phyloP scores from a whole-genome alignment of 139 green algal species.

The Micromonas pusilla region DNA sequence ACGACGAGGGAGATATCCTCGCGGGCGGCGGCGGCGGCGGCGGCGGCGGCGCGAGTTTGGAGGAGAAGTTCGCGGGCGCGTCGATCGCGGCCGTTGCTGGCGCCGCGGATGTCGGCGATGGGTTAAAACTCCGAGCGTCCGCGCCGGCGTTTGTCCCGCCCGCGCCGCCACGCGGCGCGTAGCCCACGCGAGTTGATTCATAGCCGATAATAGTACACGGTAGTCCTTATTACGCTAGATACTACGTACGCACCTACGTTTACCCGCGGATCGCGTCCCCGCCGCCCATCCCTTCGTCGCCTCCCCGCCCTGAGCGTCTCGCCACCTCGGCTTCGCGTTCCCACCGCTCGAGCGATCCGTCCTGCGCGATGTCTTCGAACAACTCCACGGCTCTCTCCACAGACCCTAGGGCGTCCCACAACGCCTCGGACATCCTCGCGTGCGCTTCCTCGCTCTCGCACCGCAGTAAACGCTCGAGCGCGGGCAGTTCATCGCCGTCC shows the following conservation, averaged over 20 bases:
- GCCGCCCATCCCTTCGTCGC: background rate
- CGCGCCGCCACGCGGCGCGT: too few species aligned
- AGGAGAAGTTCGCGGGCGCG: background rate
- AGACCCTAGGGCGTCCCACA: constrained; percentile 52
- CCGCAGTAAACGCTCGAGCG: constrained; percentile 66
- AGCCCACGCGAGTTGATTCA: too few species aligned
- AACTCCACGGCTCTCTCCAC: background rate
- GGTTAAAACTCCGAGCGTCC: too few species aligned
- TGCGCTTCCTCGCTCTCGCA: constrained; percentile 56
- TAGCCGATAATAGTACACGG: too few species aligned
- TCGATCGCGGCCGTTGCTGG: too few species aligned
- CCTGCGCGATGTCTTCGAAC: background rate
- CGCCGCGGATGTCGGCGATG: too few species aligned
- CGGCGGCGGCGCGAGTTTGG: background rate
- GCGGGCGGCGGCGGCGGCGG: background rate
- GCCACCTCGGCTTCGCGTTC: background rate
- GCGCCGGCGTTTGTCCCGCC: too few species aligned
- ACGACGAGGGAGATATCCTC: background rate
- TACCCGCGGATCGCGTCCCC: background rate
- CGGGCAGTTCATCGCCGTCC: constrained; percentile 34
- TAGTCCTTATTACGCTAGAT: too few species aligned
- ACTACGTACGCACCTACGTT: too few species aligned
- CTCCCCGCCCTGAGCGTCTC: too few species aligned
- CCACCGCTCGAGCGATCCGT: background rate
- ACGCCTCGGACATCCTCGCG: constrained; percentile 46